Percentiles rank a stretch among this genome's conserved stretches.
Conservation (phyloP, 2,329 filamentous ascomycete species). For the Fusarium subglutinans region DNA sequence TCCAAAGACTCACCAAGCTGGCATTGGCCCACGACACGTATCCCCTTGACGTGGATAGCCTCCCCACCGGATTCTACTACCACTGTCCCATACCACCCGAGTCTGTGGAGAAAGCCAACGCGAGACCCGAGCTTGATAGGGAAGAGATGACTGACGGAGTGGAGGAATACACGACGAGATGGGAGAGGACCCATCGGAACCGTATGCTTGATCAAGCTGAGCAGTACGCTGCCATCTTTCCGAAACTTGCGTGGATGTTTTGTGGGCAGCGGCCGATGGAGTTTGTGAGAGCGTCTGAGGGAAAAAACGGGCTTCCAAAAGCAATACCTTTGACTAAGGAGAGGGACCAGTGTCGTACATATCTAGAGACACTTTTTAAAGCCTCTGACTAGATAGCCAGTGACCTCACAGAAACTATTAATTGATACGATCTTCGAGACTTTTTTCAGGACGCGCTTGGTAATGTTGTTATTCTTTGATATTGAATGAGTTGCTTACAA, state of each 20-base stretch:
- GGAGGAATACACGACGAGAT: background rate
- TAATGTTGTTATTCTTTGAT: background rate
- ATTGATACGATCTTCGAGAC: background rate
- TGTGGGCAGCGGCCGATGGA: conserved; percentile 19
- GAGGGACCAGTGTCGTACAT: background rate
- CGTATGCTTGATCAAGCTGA: conserved; percentile 29
- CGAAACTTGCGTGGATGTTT: conserved; percentile 21
- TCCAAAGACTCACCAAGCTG: conserved; percentile 9
- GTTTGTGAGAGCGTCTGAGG: background rate
- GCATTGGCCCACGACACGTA: conserved; percentile 18
- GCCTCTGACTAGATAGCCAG: too few species aligned
- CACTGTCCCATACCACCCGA: too few species aligned
- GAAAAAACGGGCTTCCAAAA: background rate
- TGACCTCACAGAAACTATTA: rapidly evolving
- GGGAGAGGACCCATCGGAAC: conserved; percentile 25
- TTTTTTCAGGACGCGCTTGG: rapidly evolving
- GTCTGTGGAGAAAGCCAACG: background rate
- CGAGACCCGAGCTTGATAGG: background rate
- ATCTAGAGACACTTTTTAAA: background rate
- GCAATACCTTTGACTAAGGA: background rate
- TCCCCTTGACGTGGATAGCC: background rate
- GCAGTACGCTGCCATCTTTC: conserved; percentile 13
- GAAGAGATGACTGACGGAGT: too few species aligned
- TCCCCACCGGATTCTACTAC: background rate
- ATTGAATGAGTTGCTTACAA: background rate